Conservation (phyloP, 805 yeast genomes). For the Yarrowia porcina region DNA sequence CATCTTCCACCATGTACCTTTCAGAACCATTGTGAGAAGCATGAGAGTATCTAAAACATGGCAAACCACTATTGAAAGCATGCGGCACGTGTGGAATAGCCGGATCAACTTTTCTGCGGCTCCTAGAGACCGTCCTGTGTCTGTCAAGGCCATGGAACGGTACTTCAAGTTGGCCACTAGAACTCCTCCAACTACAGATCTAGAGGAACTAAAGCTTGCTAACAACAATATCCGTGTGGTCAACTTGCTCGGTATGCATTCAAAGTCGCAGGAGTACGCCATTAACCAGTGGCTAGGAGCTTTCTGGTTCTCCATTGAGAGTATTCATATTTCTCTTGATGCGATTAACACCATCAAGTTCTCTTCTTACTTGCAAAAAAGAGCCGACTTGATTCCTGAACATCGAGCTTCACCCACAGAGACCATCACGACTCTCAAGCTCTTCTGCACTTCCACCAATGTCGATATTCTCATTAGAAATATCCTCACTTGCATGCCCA, state of each 20-base stretch:
- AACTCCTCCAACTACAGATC: neutral
- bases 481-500: constrained; percentile 8
- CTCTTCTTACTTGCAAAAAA: neutral
- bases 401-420: neutral
- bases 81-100: constrained; percentile 21
- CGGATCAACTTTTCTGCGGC: constrained; percentile 19
- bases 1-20: constrained; percentile 4
- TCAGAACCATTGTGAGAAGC: neutral
- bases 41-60: constrained; percentile 7
- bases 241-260: constrained; percentile 7
- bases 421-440: neutral
- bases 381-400: neutral
- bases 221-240: neutral
- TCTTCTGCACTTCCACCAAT: constrained; percentile 2
- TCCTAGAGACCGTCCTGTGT: constrained; percentile 2
- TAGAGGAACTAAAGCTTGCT: neutral
- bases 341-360: neutral
- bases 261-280: constrained; percentile 20
- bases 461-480: neutral
- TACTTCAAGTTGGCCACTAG: constrained; percentile 9
- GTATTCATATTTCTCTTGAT: neutral
- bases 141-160: constrained; percentile 17
- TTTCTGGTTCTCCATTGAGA: constrained; percentile 5
- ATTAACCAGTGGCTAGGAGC: neutral
- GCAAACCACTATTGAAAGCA: neutral